Evolutionary conservation across 208 protist species (phyloP).

Genomic region (Leishmania lainsoni): DNA sequence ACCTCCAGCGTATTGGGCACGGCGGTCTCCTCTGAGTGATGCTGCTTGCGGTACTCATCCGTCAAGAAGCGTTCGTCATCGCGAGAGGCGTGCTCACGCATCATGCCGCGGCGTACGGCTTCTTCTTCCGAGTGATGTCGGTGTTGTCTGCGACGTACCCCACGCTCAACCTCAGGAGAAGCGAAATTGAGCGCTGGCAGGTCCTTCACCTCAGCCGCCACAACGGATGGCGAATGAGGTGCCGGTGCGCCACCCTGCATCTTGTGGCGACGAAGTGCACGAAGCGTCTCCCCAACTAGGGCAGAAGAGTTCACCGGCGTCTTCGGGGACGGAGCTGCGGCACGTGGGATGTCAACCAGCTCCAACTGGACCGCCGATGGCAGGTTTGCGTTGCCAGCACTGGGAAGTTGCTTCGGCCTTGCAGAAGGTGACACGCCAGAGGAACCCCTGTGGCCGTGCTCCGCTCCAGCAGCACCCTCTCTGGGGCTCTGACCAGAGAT

Average conservation of each 20-base stretch:
- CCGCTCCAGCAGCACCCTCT: slow-evolving; percentile 1
- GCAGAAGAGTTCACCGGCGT: background rate
- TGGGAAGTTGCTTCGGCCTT: background rate
- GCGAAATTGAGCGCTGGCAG: slow-evolving; percentile 19
- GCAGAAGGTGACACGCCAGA: slow-evolving; percentile 10
- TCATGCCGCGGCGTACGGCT: slow-evolving; percentile 40
- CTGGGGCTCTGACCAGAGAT: slow-evolving; percentile 11
- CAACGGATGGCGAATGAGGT: background rate
- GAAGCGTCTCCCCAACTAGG: slow-evolving; percentile 21
- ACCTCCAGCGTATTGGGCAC: slow-evolving; percentile 79
- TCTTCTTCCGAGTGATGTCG: slow-evolving; percentile 18
- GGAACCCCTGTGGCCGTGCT: background rate
- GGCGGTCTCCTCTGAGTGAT: slow-evolving; percentile 17
- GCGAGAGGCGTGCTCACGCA: slow-evolving; percentile 25
- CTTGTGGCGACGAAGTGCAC: slow-evolving; percentile 16
- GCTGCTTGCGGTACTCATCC: slow-evolving; percentile 18
- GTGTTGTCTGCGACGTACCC: slow-evolving; percentile 17
- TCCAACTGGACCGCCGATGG: slow-evolving; percentile 7
- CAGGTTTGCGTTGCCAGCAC: background rate
- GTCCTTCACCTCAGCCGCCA: slow-evolving; percentile 17
- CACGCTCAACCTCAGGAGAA: slow-evolving; percentile 9
- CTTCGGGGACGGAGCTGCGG: background rate
- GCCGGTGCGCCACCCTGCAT: slow-evolving; percentile 8
- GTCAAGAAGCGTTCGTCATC: slow-evolving; percentile 31
- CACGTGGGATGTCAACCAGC: slow-evolving; percentile 17